Base-by-base conservation (phyloP, 257 asterid genomes). In the Penstemon eatonii region DNA sequence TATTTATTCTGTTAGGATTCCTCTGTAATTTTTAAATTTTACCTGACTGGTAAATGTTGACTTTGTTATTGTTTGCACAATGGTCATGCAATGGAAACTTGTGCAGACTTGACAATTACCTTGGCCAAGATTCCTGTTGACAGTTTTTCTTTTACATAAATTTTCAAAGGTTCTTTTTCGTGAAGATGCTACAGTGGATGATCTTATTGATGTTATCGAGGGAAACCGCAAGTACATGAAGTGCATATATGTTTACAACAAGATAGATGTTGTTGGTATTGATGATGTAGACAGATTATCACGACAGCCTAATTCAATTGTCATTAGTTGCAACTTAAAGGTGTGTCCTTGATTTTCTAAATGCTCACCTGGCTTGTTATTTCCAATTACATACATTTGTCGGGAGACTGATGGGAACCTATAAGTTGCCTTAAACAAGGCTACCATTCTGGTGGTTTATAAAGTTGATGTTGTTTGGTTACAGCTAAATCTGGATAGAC, bases 161-260 rank as follows among this genome's bases (percentile, higher is more conserved):
- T 69, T 60, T 47, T 76, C 65, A 9, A 45, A 94, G 97, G 81
- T 94, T 62, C 83, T 94, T 77, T 91, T 94, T 80, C 97, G 99
- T 69, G 99, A 91, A 82, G 97, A 94, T 83, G 96, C 97, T 8
- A 91, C 97, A 6, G 99, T 94, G 75, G 99, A 94, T 87, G 99
- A 91, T 59, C 91, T 90, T 43, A 94, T 94, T 12, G 99, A 94
- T 76, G 99, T 94, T 57, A 94, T 94, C 52, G 99, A 94, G 84
- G 99, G 97, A 62, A 94, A 94, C 52, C 91, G 99, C 75, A 94
- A 94, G 86, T 94, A 94, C 77, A 94, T 94, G 69, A 94, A 94
- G 84, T 94, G 99, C 60, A 82, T 94, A 10, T 94, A 94, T 57
- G 99, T 94, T 56, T 94, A 94, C 83, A 94, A 94, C 87, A 94